Percentiles rank a stretch among this genome's conserved stretches.
phyloP scores from a whole-genome alignment of 2,329 filamentous ascomycete genomes.

The Alternaria conjuncta region DNA sequence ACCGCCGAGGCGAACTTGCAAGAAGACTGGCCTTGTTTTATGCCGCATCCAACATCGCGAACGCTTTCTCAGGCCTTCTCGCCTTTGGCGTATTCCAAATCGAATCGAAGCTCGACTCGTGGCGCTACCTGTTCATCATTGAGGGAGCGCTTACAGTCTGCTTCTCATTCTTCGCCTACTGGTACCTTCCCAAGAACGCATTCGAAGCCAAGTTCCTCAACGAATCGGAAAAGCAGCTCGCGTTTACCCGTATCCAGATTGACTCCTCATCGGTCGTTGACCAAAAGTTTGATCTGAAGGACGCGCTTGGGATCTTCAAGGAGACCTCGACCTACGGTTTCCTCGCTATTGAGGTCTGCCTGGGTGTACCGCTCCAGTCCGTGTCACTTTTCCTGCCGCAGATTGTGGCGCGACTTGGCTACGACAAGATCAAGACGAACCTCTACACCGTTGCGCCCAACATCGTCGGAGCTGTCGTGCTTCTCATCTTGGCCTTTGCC shows the following conservation, averaged over 20 bases:
- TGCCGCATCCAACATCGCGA: constrained; percentile 75
- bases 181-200: constrained; percentile 71
- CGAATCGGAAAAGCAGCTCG: constrained; percentile 70
- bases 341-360: constrained; percentile 63
- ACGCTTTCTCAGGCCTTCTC: constrained; percentile 67
- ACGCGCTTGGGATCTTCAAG: constrained; percentile 61
- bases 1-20: constrained; percentile 73
- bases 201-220: constrained; percentile 70
- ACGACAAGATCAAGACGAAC: constrained; percentile 70
- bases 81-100: constrained; percentile 67
- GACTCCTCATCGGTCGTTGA: constrained; percentile 72
- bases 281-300: constrained; percentile 60
- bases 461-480: constrained; percentile 73
- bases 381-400: constrained; percentile 65
- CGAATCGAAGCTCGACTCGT: constrained; percentile 61
- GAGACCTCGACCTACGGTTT: constrained; percentile 62
- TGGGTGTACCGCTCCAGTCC: constrained; percentile 65
- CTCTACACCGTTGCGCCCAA: constrained; percentile 84
- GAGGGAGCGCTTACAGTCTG: constrained; percentile 65
- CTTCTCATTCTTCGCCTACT: constrained; percentile 68
- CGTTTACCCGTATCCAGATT: constrained; percentile 75
- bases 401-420: constrained; percentile 62
- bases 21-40: constrained; percentile 76
- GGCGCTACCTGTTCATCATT: constrained; percentile 72
- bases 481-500: constrained; percentile 73